Base-by-base conservation (phyloP, 164 flowering plant species). In the Berberis thunbergii region DNA sequence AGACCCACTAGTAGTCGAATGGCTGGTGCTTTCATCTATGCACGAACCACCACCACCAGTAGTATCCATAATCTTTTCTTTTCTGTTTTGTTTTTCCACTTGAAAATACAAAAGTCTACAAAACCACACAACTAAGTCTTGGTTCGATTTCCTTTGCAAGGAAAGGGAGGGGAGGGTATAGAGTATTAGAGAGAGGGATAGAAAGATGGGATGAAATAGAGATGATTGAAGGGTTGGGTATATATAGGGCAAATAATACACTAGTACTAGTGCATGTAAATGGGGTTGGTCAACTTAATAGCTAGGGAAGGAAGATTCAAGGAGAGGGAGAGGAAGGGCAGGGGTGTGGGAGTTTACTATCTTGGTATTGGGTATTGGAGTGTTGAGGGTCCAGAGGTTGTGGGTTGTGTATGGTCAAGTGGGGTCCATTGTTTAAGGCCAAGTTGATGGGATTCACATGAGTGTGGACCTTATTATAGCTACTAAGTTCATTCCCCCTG, bases 401-500 rank as follows among this genome's bases (percentile, higher is more conserved):
- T 80, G 86, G 82, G 83, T 76, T 62, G 70, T 69, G 78, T 73
- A 69, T 78, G 26, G 78, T 75, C 74, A 49, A 26, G 74, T 62
- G 78, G 83, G 84, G 4, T 73, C 81, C 78, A 72, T 8, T 39
- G 3, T 57, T 3, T 10, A 2, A 1, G 0, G 64, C 64, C 85
- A 84, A 85, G 80, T 85, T 83, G 91, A 78, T 79, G 78, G 80
- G 79, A 80, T 79, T 86, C 87, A 86, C 85, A 84, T 84, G 88
- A 81, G 60, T 43, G 76, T 75, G 88, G 83, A 84, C 80, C 82
- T 48, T 71, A 83, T 88, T 74, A 90, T 83, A 83, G 85, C 87
- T 90, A 88, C 92, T 89, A 11, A 72, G 73, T 74, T 67, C 67
- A 67, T 65, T 73, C 74, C 78, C 76, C 74, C 79, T 69, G 11